phyloP scores from a whole-genome alignment of 2,329 filamentous ascomycete genomes.

The Periconia sp. region DNA sequence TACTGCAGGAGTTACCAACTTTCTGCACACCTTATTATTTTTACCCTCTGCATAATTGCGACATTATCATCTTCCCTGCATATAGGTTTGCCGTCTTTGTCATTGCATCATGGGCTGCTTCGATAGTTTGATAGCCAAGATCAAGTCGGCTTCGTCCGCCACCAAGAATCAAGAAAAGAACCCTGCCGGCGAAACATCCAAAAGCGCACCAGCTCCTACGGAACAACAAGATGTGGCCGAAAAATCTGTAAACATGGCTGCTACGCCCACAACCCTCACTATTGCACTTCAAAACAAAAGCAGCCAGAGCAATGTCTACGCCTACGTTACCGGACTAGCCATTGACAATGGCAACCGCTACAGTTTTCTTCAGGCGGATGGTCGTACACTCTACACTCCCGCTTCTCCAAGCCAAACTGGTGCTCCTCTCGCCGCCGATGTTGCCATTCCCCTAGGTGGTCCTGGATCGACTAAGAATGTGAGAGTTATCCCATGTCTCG shows the following conservation, averaged over 20 bases:
- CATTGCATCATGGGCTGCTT: slow-evolving; percentile 24
- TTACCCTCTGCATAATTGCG: slow-evolving; percentile 4
- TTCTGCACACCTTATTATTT: slow-evolving; percentile 6
- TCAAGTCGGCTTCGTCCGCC: slow-evolving; percentile 11
- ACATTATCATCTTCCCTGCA: slow-evolving; percentile 4
- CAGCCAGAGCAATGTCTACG: slow-evolving; percentile 61
- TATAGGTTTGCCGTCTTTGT: slow-evolving; percentile 1
- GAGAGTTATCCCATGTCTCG: neutral
- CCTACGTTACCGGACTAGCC: slow-evolving; percentile 70
- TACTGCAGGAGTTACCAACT: slow-evolving; percentile 7
- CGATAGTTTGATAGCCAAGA: slow-evolving; percentile 28
- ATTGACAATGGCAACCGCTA: slow-evolving; percentile 61
- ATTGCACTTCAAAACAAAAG: slow-evolving; percentile 69
- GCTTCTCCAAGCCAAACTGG: slow-evolving; percentile 56
- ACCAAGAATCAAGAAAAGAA: slow-evolving; percentile 9
- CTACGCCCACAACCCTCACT: slow-evolving; percentile 51
- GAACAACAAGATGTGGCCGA: slow-evolving; percentile 4
- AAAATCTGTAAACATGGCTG: slow-evolving; percentile 27
- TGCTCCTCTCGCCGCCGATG: slow-evolving; percentile 57
- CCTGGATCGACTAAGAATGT: slow-evolving; percentile 59
- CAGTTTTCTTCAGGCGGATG: slow-evolving; percentile 67
- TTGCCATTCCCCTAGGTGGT: slow-evolving; percentile 64
- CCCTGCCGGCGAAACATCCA: slow-evolving; percentile 5
- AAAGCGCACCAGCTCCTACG: slow-evolving; percentile 3
- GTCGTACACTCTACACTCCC: slow-evolving; percentile 66